Evolutionary conservation across 208 protist genomes (phyloP), one percentile per base, ranked within the genome.

Genomic region (Wallacemonas sp.): DNA sequence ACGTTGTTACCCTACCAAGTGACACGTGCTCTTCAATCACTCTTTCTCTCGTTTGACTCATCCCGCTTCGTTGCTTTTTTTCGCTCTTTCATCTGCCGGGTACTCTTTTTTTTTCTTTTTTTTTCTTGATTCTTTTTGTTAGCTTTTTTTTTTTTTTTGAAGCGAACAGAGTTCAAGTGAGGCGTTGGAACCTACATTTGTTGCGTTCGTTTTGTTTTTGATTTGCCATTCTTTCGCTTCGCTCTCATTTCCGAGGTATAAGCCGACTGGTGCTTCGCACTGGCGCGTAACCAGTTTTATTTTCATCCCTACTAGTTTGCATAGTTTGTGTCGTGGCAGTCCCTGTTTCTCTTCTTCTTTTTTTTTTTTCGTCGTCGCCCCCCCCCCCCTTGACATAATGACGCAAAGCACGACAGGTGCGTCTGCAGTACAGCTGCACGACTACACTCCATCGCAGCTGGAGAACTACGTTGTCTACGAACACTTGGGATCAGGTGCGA

Each of bases 401-500:
- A 14, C 14, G 14, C 36, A 41, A 41, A 41, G 36, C 36, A 14
- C 14, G 36, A 41, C 6, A 2, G 56, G 27, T 5, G 6, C 9
- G 15, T 38, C 51, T 19, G 51, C 8, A 9, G 27, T 66, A 12
- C 42, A 56, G 46, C 61, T 70, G 17, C 42, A 55, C 24, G 79
- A 86, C 63, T 70, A 38, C 22, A 76, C 75, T 19, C 73, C 74
- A 17, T 26, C 74, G 24, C 66, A 60, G 30, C 78, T 96, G 42
- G 42, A 77, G 41, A 54, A 79, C 34, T 96, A 92, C 44, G 70
- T 84, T 39, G 79, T 93, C 21, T 71, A 79, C 38, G 70, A 89
- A 63, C 72, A 84, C 62, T 67, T 96, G 30, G 84, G 86, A 41
- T 84, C 78, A 34, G 90, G 90, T 14, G 79, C 71, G 1, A 82